Evolutionary conservation across 73 alveolate genomes (phyloP).

Genomic region (Urostyla sp.): DNA sequence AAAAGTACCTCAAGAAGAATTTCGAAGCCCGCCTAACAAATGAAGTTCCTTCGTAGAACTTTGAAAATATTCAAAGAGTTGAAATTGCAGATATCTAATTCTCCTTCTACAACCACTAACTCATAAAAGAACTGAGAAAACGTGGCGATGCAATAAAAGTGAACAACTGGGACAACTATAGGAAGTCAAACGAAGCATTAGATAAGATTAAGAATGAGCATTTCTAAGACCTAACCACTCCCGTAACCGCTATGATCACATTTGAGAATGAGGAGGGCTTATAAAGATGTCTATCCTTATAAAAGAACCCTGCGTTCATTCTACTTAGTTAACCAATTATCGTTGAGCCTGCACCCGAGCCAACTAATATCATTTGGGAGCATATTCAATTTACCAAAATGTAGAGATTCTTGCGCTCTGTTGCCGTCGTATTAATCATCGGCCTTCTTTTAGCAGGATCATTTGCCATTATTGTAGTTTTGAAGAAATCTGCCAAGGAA

Average conservation of each 20-base stretch:
- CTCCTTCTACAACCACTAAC: slow-evolving; percentile 42
- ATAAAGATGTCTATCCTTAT: slow-evolving; percentile 11
- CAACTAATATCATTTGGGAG: slow-evolving; percentile 68
- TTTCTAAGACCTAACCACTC: slow-evolving; percentile 5
- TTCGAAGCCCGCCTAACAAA: slow-evolving; percentile 46
- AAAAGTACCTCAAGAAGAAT: slow-evolving; percentile 20
- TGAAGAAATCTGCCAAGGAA: slow-evolving; percentile 18
- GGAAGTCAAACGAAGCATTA: background rate
- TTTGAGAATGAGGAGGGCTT: slow-evolving; percentile 59
- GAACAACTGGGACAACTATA: background rate
- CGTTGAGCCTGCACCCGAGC: slow-evolving; percentile 46
- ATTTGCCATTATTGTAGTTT: slow-evolving; percentile 11
- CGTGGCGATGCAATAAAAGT: slow-evolving; percentile 52
- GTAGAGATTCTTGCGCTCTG: background rate
- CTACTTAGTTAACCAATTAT: slow-evolving; percentile 1
- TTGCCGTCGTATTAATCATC: background rate
- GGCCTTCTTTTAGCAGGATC: background rate
- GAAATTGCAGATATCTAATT: slow-evolving; percentile 65
- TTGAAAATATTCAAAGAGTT: slow-evolving; percentile 12
- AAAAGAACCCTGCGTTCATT: background rate
- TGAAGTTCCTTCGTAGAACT: slow-evolving; percentile 29
- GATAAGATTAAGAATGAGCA: background rate
- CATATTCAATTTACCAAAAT: slow-evolving; percentile 8
- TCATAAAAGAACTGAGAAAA: slow-evolving; percentile 38
- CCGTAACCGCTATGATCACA: slow-evolving; percentile 56